Evolutionary conservation across 768 basidiomycete species (phyloP).

Genomic region (Boletus pseudopeckii): DNA sequence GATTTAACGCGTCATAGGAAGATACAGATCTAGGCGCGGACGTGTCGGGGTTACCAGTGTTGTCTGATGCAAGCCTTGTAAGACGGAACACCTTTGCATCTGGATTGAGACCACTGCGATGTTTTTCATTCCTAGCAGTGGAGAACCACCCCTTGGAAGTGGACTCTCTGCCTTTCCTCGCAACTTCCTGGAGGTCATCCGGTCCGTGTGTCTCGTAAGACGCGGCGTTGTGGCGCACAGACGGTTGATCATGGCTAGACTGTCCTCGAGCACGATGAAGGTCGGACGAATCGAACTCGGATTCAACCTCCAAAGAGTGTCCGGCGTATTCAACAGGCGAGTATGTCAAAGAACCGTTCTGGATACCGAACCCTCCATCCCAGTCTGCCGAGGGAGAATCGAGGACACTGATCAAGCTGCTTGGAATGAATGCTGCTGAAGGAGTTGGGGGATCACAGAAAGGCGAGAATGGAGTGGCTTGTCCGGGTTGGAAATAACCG

Average conservation of each 20-base stretch:
- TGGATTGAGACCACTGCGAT: conserved; percentile 74
- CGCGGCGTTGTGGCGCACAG: conserved; percentile 30
- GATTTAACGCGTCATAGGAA: conserved; percentile 57
- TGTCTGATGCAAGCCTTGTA: conserved; percentile 24
- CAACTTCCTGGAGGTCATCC: conserved; percentile 13
- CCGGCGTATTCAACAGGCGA: conserved; percentile 43
- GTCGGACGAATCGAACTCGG: conserved; percentile 48
- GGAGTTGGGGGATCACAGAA: conserved; percentile 43
- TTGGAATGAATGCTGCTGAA: conserved; percentile 54
- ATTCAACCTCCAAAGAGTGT: conserved; percentile 25
- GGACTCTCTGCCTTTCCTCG: conserved; percentile 19
- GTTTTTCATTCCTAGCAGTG: conserved; percentile 41
- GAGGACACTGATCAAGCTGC: conserved; percentile 44
- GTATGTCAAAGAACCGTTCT: conserved; percentile 29
- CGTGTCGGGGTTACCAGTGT: conserved; percentile 10
- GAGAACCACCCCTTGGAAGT: conserved; percentile 49
- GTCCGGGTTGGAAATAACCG: conserved; percentile 16
- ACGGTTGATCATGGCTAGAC: conserved; percentile 17
- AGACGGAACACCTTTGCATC: conserved; percentile 82
- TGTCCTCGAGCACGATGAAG: conserved; percentile 29
- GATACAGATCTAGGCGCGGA: conserved; percentile 5
- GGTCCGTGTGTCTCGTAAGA: conserved; percentile 31
- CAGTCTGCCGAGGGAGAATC: conserved; percentile 57
- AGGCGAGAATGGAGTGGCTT: conserved; percentile 45
- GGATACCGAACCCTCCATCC: conserved; percentile 29